These are phyloP conservation scores for Carallia pectinifolia DNA, from an alignment of 345 rosid species.

Conservation along the genomic window DNA sequence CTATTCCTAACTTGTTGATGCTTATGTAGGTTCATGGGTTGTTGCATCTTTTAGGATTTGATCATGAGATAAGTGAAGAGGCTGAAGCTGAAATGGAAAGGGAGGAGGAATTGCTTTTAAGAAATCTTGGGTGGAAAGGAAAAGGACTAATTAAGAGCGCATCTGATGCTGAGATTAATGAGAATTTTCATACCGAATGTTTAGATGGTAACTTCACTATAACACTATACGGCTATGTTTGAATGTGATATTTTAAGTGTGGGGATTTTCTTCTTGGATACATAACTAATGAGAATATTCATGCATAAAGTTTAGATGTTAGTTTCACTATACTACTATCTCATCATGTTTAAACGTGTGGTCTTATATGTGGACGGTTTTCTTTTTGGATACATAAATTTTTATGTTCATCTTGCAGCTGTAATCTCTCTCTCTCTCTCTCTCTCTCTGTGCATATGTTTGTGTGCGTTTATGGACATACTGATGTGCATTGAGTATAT, in stretches of 20 bases:
- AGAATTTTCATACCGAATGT: constrained; percentile 37
- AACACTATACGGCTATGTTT: background rate
- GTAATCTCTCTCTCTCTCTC: constrained; percentile 5
- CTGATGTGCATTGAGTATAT: constrained; percentile 21
- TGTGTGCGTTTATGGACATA: background rate
- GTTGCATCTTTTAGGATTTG: constrained; percentile 90
- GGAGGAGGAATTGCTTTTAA: constrained; percentile 70
- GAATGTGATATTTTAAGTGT: too few species aligned
- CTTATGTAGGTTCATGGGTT: constrained; percentile 78
- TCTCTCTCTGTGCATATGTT: background rate
- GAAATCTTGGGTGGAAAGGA: constrained; percentile 91
- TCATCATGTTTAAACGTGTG: background rate
- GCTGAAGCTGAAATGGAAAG: constrained; percentile 97
- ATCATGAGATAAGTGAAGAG: constrained; percentile 89
- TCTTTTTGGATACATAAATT: constrained; percentile 3
- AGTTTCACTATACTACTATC: constrained; percentile 15
- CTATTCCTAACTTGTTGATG: too few species aligned
- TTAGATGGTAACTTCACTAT: constrained; percentile 53
- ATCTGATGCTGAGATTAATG: constrained; percentile 43
- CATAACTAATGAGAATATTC: constrained; percentile 26
- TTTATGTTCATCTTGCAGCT: constrained; percentile 16
- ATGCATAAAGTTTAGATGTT: constrained; percentile 56
- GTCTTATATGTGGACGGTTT: constrained; percentile 1
- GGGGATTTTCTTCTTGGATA: too few species aligned
- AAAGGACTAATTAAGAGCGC: constrained; percentile 93